Evolutionary conservation across 306 rosid species (phyloP), one percentile per base, ranked within the genome.

Genomic region (Glycine soja): DNA sequence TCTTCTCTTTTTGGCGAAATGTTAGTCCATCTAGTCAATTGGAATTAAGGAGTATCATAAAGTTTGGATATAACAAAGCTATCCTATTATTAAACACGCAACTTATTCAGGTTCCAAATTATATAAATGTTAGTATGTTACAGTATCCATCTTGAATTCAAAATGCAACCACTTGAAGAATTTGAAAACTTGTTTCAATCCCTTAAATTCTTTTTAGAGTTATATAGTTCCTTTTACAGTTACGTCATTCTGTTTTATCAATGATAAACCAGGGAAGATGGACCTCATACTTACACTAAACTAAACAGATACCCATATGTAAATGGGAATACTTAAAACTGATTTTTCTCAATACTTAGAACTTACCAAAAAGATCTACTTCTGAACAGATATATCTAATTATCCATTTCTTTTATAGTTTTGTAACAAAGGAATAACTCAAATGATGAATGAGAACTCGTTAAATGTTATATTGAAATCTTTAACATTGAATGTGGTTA

Each of bases 381-480:
- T 80, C 36, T 10, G 63, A 65, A 67, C 42, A 51, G 36, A 65
- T 8, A 63, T 16, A 62, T 11, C 71, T 36, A 32, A 66, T 3
- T 32, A 58, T 24, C 52, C 11, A 7, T 36, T 65, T 65, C 67
- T 38, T 79, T 66, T 13, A 43, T 52, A 42, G 10, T 40, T 40
- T 63, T 52, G 54, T 70, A 72, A 63, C 46, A 63, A 70, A 40
- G 73, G 47, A 78, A 45, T 45, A 72, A 52, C 53, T 72, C 73
- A 62, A 19, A 61, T 18, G 50, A 32, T 4, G 34, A 47, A 70
- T 10, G 10, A 70, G 56, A 38, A 12, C 50, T 53, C 48, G 45
- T 9, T 47, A 45, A 62, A 47, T 47, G 42, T 50, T 54, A 38
- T 69, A 50, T 3, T 58, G 77, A 69, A 64, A 76, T 46, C 57